A percentile compares a stretch with the other conserved stretches of the same genome.
These are phyloP conservation scores for Colletotrichum caudatum DNA, from an alignment of 2,329 filamentous ascomycete genomes.

Conservation along the genomic window DNA sequence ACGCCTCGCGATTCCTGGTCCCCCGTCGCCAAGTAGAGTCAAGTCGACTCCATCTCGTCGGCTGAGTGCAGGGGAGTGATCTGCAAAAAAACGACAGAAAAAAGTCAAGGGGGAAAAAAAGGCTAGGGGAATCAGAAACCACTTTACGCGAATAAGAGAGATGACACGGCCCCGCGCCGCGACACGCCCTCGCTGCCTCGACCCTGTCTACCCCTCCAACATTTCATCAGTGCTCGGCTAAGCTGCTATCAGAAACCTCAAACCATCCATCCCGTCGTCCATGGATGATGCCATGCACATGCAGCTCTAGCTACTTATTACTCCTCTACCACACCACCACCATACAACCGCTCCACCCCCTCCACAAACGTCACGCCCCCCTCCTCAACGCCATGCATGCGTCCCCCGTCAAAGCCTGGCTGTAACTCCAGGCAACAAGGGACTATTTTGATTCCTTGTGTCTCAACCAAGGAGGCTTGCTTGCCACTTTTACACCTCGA, in stretches of 20 bases:
- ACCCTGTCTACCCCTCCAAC: conserved; percentile 20
- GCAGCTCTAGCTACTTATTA: conserved; percentile 10
- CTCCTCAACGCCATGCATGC: conserved; percentile 23
- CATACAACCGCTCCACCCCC: conserved; percentile 11
- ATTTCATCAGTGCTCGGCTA: conserved; percentile 14
- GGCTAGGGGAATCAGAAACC: conserved; percentile 44
- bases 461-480: conserved; percentile 39
- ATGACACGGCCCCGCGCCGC: conserved; percentile 45
- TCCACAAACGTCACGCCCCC: conserved; percentile 37
- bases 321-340: conserved; percentile 8
- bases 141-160: conserved; percentile 51
- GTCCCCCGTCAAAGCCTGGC: conserved; percentile 38
- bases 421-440: conserved; percentile 43
- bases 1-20: conserved; percentile 36
- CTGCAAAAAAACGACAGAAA: conserved; percentile 14
- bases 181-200: conserved; percentile 43
- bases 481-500: conserved; percentile 38
- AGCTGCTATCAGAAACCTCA: conserved; percentile 21
- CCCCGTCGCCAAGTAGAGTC: conserved; percentile 29
- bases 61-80: conserved; percentile 46
- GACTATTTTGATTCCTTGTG: conserved; percentile 42
- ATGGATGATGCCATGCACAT: conserved; percentile 33
- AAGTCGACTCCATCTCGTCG: conserved; percentile 34
- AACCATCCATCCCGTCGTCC: conserved; percentile 13
- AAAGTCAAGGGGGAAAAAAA: conserved; percentile 15